These are phyloP conservation scores for Calocybe gangraenosa DNA, from an alignment of 768 basidiomycete genomes.

Conservation along the genomic window DNA sequence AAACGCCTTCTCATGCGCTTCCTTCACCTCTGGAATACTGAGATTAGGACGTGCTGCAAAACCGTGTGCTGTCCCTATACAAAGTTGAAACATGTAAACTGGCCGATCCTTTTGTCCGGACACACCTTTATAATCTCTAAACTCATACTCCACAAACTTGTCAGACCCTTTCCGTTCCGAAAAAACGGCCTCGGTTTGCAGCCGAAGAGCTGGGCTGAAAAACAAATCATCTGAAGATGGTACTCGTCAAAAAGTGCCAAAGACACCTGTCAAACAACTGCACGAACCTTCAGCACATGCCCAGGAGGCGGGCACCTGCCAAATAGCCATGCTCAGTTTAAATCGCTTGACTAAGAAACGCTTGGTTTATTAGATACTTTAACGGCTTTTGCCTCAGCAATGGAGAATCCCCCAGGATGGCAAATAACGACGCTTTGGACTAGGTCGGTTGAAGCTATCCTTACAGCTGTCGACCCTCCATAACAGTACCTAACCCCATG, in stretches of 20 bases:
- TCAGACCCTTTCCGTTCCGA: constrained; percentile 17
- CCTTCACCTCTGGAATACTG: constrained; percentile 19
- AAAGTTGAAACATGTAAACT: not conserved
- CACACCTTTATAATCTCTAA: constrained; percentile 21
- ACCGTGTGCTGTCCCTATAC: constrained; percentile 22
- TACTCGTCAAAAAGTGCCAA: not conserved
- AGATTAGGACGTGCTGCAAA: constrained; percentile 23
- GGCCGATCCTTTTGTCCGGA: not conserved
- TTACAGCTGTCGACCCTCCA: constrained; percentile 17
- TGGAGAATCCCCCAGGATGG: constrained; percentile 17
- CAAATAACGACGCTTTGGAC: constrained; percentile 19
- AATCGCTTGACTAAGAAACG: not conserved
- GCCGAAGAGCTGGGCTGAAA: constrained; percentile 13
- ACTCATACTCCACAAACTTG: constrained; percentile 20
- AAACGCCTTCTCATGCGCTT: constrained; percentile 21
- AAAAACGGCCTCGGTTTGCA: constrained; percentile 19
- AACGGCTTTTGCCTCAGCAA: constrained; percentile 16
- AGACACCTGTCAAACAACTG: not conserved
- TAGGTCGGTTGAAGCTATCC: constrained; percentile 15
- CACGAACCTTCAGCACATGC: constrained; percentile 21
- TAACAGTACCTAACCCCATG: constrained; percentile 18
- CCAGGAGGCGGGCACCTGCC: constrained; percentile 21
- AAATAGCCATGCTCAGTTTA: not conserved
- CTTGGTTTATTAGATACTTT: constrained; percentile 10
- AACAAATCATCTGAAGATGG: constrained; percentile 17